phyloP scores from a whole-genome alignment of 768 basidiomycete species.

The Amanita jacksonii region DNA sequence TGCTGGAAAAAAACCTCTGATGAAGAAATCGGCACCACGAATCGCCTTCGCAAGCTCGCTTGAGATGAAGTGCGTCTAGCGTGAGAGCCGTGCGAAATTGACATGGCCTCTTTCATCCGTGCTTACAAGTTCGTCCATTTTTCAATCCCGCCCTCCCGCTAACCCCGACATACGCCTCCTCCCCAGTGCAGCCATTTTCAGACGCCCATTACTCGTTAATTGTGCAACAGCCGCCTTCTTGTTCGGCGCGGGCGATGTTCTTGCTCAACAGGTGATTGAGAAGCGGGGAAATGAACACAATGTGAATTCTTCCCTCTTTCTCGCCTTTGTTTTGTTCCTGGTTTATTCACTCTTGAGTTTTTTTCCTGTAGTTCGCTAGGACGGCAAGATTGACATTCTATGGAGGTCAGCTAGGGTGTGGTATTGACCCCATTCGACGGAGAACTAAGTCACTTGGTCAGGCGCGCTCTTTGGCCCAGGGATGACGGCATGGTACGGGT shows the following conservation, averaged over 20 bases:
- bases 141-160: not conserved
- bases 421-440: no score
- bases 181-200: conserved; percentile 45
- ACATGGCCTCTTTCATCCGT: conserved; percentile 27
- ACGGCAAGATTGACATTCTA: conserved; percentile 63
- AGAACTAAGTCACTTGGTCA: conserved; percentile 11
- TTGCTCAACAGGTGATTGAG: conserved; percentile 85
- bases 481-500: conserved; percentile 74
- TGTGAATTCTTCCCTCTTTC: conserved; percentile 30
- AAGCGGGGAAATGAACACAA: conserved; percentile 65
- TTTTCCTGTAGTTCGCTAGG: conserved; percentile 34
- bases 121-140: conserved; percentile 28
- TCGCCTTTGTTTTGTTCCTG: not conserved
- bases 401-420: conserved; percentile 44
- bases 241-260: conserved; percentile 68
- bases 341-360: no score
- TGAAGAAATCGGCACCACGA: no score
- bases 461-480: conserved; percentile 73
- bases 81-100: no score
- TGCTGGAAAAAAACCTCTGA: no score
- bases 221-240: conserved; percentile 56
- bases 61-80: no score
- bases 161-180: not conserved
- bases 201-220: conserved; percentile 54
- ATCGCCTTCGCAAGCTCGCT: no score